Evolutionary conservation across 164 flowering plant species (phyloP), one percentile per base, ranked within the genome.

Genomic region (Dillenia turbinata): DNA sequence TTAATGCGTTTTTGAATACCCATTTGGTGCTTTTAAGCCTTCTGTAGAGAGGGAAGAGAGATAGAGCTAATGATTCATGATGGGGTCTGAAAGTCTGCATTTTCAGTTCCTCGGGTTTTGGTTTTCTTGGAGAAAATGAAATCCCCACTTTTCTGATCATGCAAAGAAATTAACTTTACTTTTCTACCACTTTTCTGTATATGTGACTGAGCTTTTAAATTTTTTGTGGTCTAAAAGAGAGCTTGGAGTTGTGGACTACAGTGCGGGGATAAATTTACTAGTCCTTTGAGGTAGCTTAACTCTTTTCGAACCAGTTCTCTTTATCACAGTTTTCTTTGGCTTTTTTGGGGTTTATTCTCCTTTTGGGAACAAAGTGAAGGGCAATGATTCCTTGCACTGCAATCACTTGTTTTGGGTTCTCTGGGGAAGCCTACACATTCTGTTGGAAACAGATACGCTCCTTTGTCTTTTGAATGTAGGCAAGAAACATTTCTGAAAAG

Each of bases 51-150:
- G 40, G 2, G 40, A 26, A 49, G 52, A 5, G 43, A 60, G 17
- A 49, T 65, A 63, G 62, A 57, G 44, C 47, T 66, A 49, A 76
- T 75, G 79, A 65, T 69, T 72, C 68, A 63, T 65, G 62, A 58
- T 71, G 74, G 79, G 71, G 44, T 66, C 59, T 65, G 61, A 72
- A 52, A 52, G 61, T 73, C 73, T 76, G 70, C 69, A 56, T 59
- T 66, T 59, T 73, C 60, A 62, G 75, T 68, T 64, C 73, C 74
- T 81, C 72, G 81, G 81, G 52, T 63, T 78, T 72, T 79, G 85
- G 71, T 56, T 57, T 61, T 61, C 66, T 74, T 57, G 66, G 57
- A 63, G 58, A 61, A 72, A 71, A 66, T 33, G 40, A 4, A 33
- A 5, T 33, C 43, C 75, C 43, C 64, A 61, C 69, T 64, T 71